Percentiles rank a stretch among this genome's conserved stretches.
These are phyloP conservation scores for Conticribra weissflogii DNA, from an alignment of 108 stramenopile species.

Conservation along the genomic window DNA sequence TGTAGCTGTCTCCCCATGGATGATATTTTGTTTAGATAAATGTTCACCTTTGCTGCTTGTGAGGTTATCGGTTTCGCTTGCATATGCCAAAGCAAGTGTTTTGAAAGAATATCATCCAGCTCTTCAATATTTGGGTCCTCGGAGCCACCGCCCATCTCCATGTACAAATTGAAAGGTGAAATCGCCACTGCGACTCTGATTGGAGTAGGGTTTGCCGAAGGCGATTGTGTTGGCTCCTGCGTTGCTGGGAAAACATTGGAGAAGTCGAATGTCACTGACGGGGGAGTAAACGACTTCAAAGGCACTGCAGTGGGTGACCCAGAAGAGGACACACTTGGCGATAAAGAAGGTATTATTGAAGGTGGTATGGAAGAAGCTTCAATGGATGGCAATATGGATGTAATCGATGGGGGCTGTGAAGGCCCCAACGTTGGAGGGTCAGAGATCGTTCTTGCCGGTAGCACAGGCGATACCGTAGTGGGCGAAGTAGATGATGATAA, in stretches of 20 bases:
- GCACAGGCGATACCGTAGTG: too few species aligned
- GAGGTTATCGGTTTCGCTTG: constrained; percentile 4
- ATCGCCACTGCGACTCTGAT: constrained; percentile 1
- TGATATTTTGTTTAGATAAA: neutral
- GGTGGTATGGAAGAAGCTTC: too few species aligned
- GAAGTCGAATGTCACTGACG: constrained; percentile 1
- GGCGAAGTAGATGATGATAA: too few species aligned
- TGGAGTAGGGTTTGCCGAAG: neutral
- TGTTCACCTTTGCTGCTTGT: neutral
- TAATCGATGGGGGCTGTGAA: too few species aligned
- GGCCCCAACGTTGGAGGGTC: too few species aligned
- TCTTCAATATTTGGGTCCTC: constrained; percentile 1
- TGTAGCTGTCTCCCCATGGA: neutral
- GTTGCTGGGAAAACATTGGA: neutral
- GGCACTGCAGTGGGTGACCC: too few species aligned
- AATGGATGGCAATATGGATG: too few species aligned
- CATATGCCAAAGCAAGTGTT: constrained; percentile 11
- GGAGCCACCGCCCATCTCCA: neutral
- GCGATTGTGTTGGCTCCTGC: neutral
- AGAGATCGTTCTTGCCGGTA: too few species aligned
- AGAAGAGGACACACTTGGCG: too few species aligned
- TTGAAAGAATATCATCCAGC: constrained; percentile 4
- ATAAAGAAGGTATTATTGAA: too few species aligned
- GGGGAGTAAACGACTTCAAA: too few species aligned
- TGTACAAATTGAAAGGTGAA: constrained; percentile 1